Evolutionary conservation across 1,284 basidiomycete species (phyloP).

Genomic region (Ustilago tritici): DNA sequence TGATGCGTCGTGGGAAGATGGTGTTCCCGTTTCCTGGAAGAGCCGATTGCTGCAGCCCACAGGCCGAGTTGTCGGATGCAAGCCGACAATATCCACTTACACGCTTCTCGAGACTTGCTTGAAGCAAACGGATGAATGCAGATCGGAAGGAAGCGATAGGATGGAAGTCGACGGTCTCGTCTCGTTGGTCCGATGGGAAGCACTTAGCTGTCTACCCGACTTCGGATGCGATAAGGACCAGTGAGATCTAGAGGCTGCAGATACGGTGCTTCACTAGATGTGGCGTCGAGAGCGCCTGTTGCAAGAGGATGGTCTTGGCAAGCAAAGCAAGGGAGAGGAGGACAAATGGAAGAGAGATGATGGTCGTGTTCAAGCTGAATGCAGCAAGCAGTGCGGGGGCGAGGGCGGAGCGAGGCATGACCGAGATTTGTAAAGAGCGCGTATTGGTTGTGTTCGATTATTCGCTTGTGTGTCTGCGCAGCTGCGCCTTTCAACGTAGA

Average conservation of each 20-base stretch:
- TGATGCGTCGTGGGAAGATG: neutral
- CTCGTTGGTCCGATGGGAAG: neutral
- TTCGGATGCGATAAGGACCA: conserved; percentile 2
- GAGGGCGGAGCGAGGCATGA: conserved; percentile 35
- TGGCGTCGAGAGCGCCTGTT: neutral
- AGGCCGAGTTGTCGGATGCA: too few relatives aligned
- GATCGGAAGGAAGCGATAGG: neutral
- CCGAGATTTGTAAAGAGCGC: conserved; percentile 16
- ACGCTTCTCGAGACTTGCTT: neutral
- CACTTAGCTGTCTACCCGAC: neutral
- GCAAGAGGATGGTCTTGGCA: neutral
- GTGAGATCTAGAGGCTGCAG: neutral
- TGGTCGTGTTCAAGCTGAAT: neutral
- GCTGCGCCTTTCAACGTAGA: neutral
- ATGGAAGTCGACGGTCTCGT: neutral
- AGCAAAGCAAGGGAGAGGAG: neutral
- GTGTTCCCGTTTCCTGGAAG: neutral
- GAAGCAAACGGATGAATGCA: neutral
- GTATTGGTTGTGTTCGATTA: neutral
- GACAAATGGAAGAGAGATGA: conserved; percentile 3
- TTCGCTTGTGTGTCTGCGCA: too few relatives aligned
- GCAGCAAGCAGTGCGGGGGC: conserved; percentile 38
- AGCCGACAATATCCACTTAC: neutral
- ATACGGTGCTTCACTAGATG: neutral
- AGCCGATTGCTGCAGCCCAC: neutral